A percentile compares a stretch with the other conserved stretches of the same genome.
phyloP scores from a whole-genome alignment of 2,329 filamentous ascomycete genomes.

The Anthostomella pinea region DNA sequence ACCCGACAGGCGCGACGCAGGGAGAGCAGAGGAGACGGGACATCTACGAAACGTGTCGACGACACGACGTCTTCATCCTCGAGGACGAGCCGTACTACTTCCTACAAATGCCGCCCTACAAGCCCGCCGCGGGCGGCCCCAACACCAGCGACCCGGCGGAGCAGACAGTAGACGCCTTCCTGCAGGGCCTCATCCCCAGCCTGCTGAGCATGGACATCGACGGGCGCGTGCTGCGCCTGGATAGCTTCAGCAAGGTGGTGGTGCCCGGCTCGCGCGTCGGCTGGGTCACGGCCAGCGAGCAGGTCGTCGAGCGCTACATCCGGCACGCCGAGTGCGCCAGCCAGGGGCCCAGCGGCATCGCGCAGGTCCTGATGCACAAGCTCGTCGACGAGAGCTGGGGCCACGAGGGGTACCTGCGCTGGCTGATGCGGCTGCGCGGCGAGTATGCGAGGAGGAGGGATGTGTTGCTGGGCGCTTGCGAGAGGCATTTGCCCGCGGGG shows the following conservation, averaged over 20 bases:
- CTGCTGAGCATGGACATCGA: conserved; percentile 79
- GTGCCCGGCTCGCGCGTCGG: conserved; percentile 78
- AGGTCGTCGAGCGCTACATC: conserved; percentile 79
- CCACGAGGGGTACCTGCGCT: conserved; percentile 82
- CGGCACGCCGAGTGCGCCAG: conserved; percentile 80
- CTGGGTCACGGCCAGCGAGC: conserved; percentile 85
- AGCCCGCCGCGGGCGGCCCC: too few relatives aligned
- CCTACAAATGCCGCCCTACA: conserved; percentile 80
- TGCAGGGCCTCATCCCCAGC: conserved; percentile 69
- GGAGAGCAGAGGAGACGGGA: conserved; percentile 62
- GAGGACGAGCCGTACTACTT: conserved; percentile 97
- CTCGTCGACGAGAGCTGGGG: conserved; percentile 93
- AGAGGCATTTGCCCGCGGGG: conserved; percentile 69
- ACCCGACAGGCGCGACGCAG: conserved; percentile 86
- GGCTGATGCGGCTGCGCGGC: conserved; percentile 78
- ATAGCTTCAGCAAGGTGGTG: conserved; percentile 91
- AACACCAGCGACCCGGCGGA: conserved; percentile 54
- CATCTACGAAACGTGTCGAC: conserved; percentile 74
- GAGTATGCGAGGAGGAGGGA: conserved; percentile 81
- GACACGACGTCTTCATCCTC: conserved; percentile 82
- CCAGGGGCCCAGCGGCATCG: conserved; percentile 82
- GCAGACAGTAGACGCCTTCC: conserved; percentile 61
- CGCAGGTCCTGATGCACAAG: conserved; percentile 82
- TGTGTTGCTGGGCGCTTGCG: conserved; percentile 74
- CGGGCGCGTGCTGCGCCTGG: conserved; percentile 84